These are phyloP conservation scores for Aspergillus tubingensis DNA, from an alignment of 2,329 filamentous ascomycete species.

Conservation along the genomic window DNA sequence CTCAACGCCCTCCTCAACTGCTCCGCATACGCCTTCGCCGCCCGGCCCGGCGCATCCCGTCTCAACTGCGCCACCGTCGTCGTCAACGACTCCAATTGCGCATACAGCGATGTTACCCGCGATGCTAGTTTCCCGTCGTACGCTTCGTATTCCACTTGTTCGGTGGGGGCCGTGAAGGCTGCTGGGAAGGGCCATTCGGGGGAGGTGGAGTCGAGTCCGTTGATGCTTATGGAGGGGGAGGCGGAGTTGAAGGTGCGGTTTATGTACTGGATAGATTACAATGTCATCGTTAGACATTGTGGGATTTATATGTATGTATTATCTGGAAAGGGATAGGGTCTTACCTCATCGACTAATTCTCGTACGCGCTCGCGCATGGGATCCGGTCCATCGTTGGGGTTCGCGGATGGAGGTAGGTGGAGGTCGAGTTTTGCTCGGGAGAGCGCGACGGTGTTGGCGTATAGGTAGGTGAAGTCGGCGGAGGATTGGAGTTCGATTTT, in stretches of 20 bases:
- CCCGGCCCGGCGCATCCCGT: slow-evolving; percentile 45
- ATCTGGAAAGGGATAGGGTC: neutral
- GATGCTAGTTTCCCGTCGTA: slow-evolving; percentile 48
- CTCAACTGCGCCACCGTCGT: slow-evolving; percentile 50
- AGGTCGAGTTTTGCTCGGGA: slow-evolving; percentile 52
- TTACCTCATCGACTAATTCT: slow-evolving; percentile 45
- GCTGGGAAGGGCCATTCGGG: slow-evolving; percentile 35
- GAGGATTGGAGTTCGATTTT: slow-evolving; percentile 55
- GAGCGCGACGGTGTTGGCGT: slow-evolving; percentile 46
- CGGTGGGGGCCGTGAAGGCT: slow-evolving; percentile 37
- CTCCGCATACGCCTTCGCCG: slow-evolving; percentile 43
- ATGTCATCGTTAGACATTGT: slow-evolving; percentile 9
- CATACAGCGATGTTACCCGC: slow-evolving; percentile 48
- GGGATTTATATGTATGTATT: too few species aligned
- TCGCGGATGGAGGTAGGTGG: slow-evolving; percentile 49
- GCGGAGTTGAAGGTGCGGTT: slow-evolving; percentile 47
- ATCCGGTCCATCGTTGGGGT: slow-evolving; percentile 40
- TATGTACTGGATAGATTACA: slow-evolving; percentile 40
- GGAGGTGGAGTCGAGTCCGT: slow-evolving; percentile 46
- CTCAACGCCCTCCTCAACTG: slow-evolving; percentile 37
- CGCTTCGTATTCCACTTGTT: slow-evolving; percentile 51
- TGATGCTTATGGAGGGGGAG: slow-evolving; percentile 49
- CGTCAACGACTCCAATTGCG: slow-evolving; percentile 50
- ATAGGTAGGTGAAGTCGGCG: slow-evolving; percentile 52
- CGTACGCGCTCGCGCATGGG: slow-evolving; percentile 47